These are phyloP conservation scores for Coffea humblotiana DNA, from an alignment of 305 asterid species.

Conservation along the genomic window DNA sequence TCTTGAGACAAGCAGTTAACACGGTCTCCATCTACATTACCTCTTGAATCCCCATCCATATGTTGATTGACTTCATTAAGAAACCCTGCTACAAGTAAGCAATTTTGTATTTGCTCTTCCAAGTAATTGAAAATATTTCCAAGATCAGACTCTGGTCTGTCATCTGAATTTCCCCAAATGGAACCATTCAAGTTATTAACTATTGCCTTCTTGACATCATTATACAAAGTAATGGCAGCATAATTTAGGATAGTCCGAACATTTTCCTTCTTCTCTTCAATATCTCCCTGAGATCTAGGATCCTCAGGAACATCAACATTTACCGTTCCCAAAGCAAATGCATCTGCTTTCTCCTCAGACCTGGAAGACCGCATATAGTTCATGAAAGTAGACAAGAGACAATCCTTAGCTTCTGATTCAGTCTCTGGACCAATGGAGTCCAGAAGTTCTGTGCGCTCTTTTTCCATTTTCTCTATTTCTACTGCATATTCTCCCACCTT, in stretches of 20 bases:
- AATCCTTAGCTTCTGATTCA: conserved; percentile 76
- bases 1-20: conserved; percentile 34
- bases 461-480: conserved; percentile 84
- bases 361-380: conserved; percentile 58
- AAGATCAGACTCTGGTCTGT: conserved; percentile 46
- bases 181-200: conserved; percentile 52
- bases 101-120: conserved; percentile 85
- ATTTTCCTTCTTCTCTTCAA: conserved; percentile 55
- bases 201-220: conserved; percentile 54
- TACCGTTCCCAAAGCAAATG: conserved; percentile 41
- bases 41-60: conserved; percentile 45
- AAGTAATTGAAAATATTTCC: conserved; percentile 61
- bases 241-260: conserved; percentile 48
- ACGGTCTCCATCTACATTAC: conserved; percentile 38
- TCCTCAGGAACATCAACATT: conserved; percentile 39
- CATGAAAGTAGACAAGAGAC: conserved; percentile 64
- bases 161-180: conserved; percentile 40
- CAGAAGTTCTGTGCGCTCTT: conserved; percentile 63
- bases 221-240: conserved; percentile 64
- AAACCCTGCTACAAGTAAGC: conserved; percentile 72
- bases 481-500: conserved; percentile 65
- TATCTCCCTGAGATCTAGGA: conserved; percentile 34
- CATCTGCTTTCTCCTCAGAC: conserved; percentile 45
- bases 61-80: conserved; percentile 57
- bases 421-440: conserved; percentile 74